Conservation (phyloP, 2,329 filamentous ascomycete genomes). For the Plenodomus tracheiphilus region DNA sequence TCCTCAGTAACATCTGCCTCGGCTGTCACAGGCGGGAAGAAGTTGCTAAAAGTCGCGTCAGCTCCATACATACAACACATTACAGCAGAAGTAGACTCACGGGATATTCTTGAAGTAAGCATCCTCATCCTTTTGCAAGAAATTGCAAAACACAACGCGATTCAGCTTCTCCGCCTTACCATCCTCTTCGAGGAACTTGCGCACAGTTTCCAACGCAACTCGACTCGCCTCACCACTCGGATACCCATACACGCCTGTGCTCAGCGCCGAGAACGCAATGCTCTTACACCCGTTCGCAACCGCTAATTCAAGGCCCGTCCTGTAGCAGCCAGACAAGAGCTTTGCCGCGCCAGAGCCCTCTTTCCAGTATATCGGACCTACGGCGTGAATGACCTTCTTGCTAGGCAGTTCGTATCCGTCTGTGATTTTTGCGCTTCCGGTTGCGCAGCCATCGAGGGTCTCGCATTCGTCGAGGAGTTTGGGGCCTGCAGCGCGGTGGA, state of each 20-base stretch:
- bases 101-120: conserved; percentile 73
- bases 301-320: conserved; percentile 71
- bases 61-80: neutral
- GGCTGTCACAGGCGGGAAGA: conserved; percentile 38
- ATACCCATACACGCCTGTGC: conserved; percentile 89
- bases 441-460: conserved; percentile 71
- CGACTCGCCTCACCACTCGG: conserved; percentile 72
- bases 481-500: conserved; percentile 79
- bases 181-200: conserved; percentile 56
- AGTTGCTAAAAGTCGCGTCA: conserved; percentile 29
- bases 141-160: conserved; percentile 82
- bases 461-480: conserved; percentile 70
- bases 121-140: conserved; percentile 73
- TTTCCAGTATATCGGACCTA: conserved; percentile 75
- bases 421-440: conserved; percentile 83
- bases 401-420: conserved; percentile 74
- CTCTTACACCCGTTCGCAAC: conserved; percentile 66
- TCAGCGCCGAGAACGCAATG: conserved; percentile 82
- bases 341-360: conserved; percentile 44
- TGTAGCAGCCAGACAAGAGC: conserved; percentile 68
- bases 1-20: conserved; percentile 12
- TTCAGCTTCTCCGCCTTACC: conserved; percentile 59
- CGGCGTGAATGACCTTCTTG: conserved; percentile 82
- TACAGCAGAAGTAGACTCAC: conserved; percentile 55
- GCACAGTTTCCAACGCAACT: conserved; percentile 67